These are phyloP conservation scores for Ilyonectria robusta DNA, from an alignment of 2,329 filamentous ascomycete genomes.

Conservation along the genomic window DNA sequence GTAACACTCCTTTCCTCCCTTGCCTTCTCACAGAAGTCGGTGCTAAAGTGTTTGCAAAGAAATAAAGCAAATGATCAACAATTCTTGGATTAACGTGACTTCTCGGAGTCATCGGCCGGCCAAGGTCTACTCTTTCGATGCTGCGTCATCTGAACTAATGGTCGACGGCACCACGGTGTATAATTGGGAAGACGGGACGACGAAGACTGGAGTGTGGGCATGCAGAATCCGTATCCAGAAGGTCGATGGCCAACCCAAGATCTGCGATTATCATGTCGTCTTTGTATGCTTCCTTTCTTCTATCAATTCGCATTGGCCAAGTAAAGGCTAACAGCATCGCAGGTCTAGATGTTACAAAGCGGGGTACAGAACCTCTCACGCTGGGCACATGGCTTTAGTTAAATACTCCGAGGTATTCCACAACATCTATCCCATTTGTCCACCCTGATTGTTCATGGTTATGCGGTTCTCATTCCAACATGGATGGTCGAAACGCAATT, in stretches of 20 bases:
- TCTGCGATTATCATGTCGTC: conserved; percentile 3
- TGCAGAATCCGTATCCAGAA: neutral
- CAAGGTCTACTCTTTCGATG: neutral
- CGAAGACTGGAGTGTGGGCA: conserved; percentile 10
- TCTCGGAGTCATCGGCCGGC: conserved; percentile 1
- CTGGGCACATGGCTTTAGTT: too few relatives aligned
- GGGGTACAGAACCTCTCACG: neutral
- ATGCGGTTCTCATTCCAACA: neutral
- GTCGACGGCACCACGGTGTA: conserved; percentile 12
- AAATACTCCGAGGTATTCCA: too few relatives aligned
- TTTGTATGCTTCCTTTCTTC: neutral
- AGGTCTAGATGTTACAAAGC: neutral
- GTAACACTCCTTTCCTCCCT: neutral
- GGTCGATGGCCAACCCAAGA: neutral
- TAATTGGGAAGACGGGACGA: conserved; percentile 6
- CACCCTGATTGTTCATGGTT: too few relatives aligned
- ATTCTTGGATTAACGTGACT: conserved; percentile 1
- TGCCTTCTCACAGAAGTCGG: neutral
- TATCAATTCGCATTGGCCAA: neutral
- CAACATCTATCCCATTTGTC: too few relatives aligned
- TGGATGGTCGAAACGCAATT: neutral
- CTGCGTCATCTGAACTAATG: neutral
- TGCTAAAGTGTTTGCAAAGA: neutral
- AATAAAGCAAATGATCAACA: neutral
- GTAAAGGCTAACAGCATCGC: neutral